Evolutionary conservation across 2,329 filamentous ascomycete genomes (phyloP), one percentile per base, ranked within the genome.

Genomic region (Aspergillus unguis): DNA sequence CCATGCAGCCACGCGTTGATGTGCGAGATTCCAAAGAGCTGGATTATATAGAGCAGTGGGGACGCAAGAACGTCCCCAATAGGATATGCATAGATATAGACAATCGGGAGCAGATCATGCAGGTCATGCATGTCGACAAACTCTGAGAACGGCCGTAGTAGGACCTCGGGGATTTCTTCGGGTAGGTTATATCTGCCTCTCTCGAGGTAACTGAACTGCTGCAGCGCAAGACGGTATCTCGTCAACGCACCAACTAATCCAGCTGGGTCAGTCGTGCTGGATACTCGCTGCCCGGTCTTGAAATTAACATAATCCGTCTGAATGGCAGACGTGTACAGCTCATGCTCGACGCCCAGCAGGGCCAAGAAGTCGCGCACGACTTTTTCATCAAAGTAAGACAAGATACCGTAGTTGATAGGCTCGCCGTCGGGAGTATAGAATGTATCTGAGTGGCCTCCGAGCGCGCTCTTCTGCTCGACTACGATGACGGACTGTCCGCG

Each of bases 181-280:
- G 77, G 73, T 0, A 79, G 64, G 25, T 77, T 73, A 52, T 77
- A 62, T 4, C 40, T 17, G 5, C 53, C 51, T 5, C 46, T 44
- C 5, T 47, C 17, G 4, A 57, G 46, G 6, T 45, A 58, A 7
- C 48, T 35, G 44, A 48, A 60, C 9, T 58, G 47, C 7, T 56
- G 32, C 6, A 60, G 50, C 2, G 56, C 53, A 3, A 6, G 17
- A 7, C 57, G 55, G 33, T 60, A 59, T 17, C 17, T 17, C 17
- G 17, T 17, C 17, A 17, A 17, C 17, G 17, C 0, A 44, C n/a
- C 5, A 46, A 7, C 0, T 17, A 17, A 17, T 17, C 17, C 17
- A 17, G 53, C 48, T 1, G 48, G 53, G 17, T 52, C 49, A 5
- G 32, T 5, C 1, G 56, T 40, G 0, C 26, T 50, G 0, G 44